Percentiles rank a stretch among this genome's conserved stretches.
Conservation (phyloP, 257 asterid species). For the Anisodus tanguticus region DNA sequence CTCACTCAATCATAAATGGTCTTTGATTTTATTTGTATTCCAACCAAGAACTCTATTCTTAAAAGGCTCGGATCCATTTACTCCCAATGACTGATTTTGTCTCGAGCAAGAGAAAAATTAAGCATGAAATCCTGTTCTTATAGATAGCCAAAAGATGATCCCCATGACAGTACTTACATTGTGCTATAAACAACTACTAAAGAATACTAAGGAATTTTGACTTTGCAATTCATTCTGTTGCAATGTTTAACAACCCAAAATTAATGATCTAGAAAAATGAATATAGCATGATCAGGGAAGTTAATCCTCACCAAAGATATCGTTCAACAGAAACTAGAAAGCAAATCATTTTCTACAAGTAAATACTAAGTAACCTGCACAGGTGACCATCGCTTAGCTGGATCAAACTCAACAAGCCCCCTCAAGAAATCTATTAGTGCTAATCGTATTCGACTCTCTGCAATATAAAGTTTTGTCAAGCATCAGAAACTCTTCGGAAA, state of each 20-base stretch:
- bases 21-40: constrained; percentile 4
- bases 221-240: constrained; percentile 13
- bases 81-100: constrained; percentile 1
- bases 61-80: background rate
- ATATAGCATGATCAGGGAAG: background rate
- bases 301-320: constrained; percentile 3
- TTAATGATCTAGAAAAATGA: background rate
- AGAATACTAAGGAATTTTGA: constrained; percentile 1
- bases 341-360: constrained; percentile 32
- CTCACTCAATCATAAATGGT: constrained; percentile 4
- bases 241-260: constrained; percentile 1
- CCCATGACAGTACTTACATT: constrained; percentile 1
- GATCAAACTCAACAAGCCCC: constrained; percentile 98
- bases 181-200: constrained; percentile 1
- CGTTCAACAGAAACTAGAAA: constrained; percentile 8
- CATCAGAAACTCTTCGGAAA: constrained; percentile 31
- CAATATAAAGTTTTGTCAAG: constrained; percentile 32
- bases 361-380: constrained; percentile 65
- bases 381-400: constrained; percentile 98
- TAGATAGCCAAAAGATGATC: constrained; percentile 6
- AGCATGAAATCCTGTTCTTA: background rate
- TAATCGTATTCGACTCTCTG: constrained; percentile 82
- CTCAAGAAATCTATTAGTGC: constrained; percentile 93
- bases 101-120: background rate
- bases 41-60: constrained; percentile 19